Percentiles rank a stretch among this genome's conserved stretches.
Conservation (phyloP, 257 asterid species). For the Solanum pinnatisectum region DNA sequence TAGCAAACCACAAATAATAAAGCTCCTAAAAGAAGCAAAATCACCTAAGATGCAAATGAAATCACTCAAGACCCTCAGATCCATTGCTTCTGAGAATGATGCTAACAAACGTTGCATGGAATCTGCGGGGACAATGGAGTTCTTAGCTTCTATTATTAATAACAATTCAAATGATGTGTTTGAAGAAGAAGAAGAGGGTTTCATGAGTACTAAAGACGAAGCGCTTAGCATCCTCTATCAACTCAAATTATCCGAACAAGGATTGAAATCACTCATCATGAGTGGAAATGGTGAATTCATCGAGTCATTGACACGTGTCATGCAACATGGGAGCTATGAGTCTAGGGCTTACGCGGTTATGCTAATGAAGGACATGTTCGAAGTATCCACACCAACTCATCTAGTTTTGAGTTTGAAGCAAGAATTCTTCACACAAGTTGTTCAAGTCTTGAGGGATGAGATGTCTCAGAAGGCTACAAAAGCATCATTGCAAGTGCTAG, state of each 20-base stretch:
- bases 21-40: constrained; percentile 36
- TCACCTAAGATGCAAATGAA: constrained; percentile 21
- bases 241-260: constrained; percentile 44
- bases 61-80: constrained; percentile 34
- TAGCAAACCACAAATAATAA: constrained; percentile 38
- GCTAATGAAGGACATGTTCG: constrained; percentile 35
- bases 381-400: constrained; percentile 33
- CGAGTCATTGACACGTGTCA: constrained; percentile 23
- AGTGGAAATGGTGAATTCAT: constrained; percentile 18
- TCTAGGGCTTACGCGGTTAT: constrained; percentile 46
- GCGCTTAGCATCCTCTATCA: constrained; percentile 45
- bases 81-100: constrained; percentile 55
- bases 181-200: not conserved
- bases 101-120: constrained; percentile 60
- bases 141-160: constrained; percentile 37
- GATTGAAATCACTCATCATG: constrained; percentile 21
- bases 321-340: constrained; percentile 52
- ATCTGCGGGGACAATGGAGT: constrained; percentile 40
- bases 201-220: constrained; percentile 28
- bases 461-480: constrained; percentile 38
- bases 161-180: not conserved
- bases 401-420: constrained; percentile 7
- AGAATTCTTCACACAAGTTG: constrained; percentile 32
- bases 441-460: constrained; percentile 30
- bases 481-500: constrained; percentile 35